These are phyloP conservation scores for Fragaria vesca DNA, from an alignment of 306 rosid genomes.

Conservation along the genomic window DNA sequence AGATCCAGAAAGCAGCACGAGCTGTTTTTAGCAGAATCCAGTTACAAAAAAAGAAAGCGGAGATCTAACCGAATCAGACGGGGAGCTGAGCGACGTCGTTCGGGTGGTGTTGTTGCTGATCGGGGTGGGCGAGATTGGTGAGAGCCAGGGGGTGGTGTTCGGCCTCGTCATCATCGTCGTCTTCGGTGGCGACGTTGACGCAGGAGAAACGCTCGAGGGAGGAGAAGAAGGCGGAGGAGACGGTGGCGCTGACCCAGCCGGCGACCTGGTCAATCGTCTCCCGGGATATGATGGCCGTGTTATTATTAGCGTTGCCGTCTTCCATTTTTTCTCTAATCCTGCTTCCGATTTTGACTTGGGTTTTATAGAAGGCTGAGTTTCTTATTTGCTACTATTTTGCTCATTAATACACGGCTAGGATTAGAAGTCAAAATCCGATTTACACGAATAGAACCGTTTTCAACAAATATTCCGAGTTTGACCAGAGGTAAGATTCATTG, in stretches of 20 bases:
- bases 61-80: constrained; percentile 39
- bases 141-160: constrained; percentile 19
- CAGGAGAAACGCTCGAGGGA: constrained; percentile 80
- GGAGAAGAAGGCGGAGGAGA: constrained; percentile 75
- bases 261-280: constrained; percentile 72
- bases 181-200: constrained; percentile 78
- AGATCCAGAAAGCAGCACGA: background rate
- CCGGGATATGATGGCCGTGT: constrained; percentile 26
- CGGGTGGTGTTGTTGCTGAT: background rate
- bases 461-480: background rate
- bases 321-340: constrained; percentile 1
- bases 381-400: background rate
- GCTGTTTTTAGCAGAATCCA: background rate
- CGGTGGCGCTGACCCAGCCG: constrained; percentile 64
- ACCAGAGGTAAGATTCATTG: background rate
- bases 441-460: background rate
- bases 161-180: constrained; percentile 36
- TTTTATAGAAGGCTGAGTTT: background rate
- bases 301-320: constrained; percentile 12
- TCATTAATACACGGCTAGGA: background rate
- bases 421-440: background rate
- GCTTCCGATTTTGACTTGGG: background rate
- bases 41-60: background rate
- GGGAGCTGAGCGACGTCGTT: constrained; percentile 31
- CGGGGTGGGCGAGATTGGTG: constrained; percentile 3